Conservation (phyloP, 805 yeast species). For the Wickerhamiella parazyma region DNA sequence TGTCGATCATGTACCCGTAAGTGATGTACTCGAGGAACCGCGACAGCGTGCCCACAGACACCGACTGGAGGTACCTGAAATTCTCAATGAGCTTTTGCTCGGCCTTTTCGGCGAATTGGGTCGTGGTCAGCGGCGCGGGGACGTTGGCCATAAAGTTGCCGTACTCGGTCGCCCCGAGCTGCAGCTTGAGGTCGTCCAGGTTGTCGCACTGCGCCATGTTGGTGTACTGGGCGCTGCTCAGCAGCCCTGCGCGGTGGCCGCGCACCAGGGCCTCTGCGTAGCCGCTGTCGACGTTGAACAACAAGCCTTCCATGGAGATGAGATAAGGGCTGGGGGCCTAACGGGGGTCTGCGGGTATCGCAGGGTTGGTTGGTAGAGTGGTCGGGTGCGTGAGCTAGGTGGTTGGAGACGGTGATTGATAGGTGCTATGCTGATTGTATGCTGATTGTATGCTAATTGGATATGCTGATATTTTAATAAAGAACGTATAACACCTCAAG, state of each 20-base stretch:
- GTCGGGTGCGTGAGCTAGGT: too few relatives aligned
- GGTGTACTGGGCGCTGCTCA: conserved; percentile 67
- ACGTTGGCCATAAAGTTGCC: conserved; percentile 79
- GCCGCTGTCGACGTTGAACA: conserved; percentile 80
- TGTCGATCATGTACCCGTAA: conserved; percentile 97
- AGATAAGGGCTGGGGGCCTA: background rate
- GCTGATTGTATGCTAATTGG: too few relatives aligned
- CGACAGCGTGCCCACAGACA: conserved; percentile 66
- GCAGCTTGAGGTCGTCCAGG: conserved; percentile 85
- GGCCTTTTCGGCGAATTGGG: conserved; percentile 71
- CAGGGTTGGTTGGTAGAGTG: too few relatives aligned
- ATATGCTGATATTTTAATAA: too few relatives aligned
- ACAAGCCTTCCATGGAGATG: conserved; percentile 72
- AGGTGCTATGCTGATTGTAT: too few relatives aligned
- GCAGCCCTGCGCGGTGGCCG: conserved; percentile 78
- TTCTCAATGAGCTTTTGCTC: conserved; percentile 63
- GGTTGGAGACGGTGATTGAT: too few relatives aligned
- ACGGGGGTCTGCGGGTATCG: background rate
- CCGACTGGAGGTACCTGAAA: conserved; percentile 72
- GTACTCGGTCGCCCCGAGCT: conserved; percentile 90
- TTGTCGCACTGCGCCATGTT: conserved; percentile 94
- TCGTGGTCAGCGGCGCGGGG: conserved; percentile 71
- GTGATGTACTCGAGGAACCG: conserved; percentile 84
- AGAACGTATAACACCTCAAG: too few relatives aligned
- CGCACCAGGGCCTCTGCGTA: conserved; percentile 89